A percentile compares a stretch with the other conserved stretches of the same genome.
Conservation (phyloP, 257 asterid species). For the Primulina huaijiensis region DNA sequence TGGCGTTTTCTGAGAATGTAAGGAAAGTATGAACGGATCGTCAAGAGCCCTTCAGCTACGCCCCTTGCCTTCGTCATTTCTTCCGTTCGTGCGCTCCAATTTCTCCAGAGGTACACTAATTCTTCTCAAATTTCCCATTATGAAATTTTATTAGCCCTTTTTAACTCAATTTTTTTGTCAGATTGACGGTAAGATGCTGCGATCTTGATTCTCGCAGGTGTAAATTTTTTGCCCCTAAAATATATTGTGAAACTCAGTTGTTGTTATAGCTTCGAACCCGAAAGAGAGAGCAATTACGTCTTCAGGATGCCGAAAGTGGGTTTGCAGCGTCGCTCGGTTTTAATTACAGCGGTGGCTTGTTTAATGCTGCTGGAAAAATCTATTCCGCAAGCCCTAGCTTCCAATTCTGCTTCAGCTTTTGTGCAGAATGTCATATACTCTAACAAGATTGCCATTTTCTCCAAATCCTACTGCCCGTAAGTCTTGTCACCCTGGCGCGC, state of each 20-base stretch:
- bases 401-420: slow-evolving; percentile 82
- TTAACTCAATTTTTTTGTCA: background rate
- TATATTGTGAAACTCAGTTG: slow-evolving; percentile 28
- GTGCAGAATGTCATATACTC: slow-evolving; percentile 85
- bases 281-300: slow-evolving; percentile 26
- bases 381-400: slow-evolving; percentile 52
- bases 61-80: slow-evolving; percentile 28
- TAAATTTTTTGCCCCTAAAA: slow-evolving; percentile 23
- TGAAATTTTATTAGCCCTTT: background rate
- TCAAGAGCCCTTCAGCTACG: slow-evolving; percentile 28
- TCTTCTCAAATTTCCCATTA: background rate
- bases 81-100: slow-evolving; percentile 22
- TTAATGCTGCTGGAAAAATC: slow-evolving; percentile 38
- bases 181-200: background rate
- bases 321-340: slow-evolving; percentile 34
- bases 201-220: slow-evolving; percentile 27
- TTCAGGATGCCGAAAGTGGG: slow-evolving; percentile 30
- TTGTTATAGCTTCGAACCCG: slow-evolving; percentile 26
- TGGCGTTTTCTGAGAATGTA: no score
- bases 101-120: slow-evolving; percentile 24
- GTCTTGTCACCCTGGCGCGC: slow-evolving; percentile 12
- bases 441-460: slow-evolving; percentile 77
- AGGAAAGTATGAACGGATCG: background rate
- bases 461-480: slow-evolving; percentile 98
- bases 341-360: slow-evolving; percentile 49